Evolutionary conservation across 305 asterid species (phyloP), one percentile per base, ranked within the genome.

Genomic region (Solanum hybrid): DNA sequence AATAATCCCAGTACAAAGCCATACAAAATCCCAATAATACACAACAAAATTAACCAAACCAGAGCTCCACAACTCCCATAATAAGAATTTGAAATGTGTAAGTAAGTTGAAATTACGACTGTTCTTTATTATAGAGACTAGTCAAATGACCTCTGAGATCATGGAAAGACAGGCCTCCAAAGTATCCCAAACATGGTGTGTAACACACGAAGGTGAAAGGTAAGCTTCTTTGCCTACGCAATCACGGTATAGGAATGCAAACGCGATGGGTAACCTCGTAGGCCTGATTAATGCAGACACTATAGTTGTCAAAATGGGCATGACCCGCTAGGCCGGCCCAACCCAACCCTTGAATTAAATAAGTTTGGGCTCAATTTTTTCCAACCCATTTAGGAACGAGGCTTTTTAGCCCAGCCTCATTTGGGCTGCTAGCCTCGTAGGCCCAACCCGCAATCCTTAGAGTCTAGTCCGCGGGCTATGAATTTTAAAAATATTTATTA

Each of bases 151-250:
- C 71, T 60, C 2, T 26, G 12, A 60, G 26, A 60, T 20, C 71
- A 1, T 7, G 12, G 26, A 60, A 60, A 5, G 71, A 60, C 11
- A 20, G 5, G 71, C 71, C 71, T 8, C 71, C 12, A 7, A 60
- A 60, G 71, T 7, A 60, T 60, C 71, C 12, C 26, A 60, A 22
- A 60, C 26, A 60, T 60, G 12, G 12, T 60, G 26, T 22, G 12
- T 60, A 60, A 8, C 71, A 3, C 5, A 60, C 5, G 5, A 0
- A 7, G 3, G 2, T 60, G 5, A 60, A 20, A 7, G 71, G 26
- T 8, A 3, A 60, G 5, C 2, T 60, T 0, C 1, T 0, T 60
- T 60, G 2, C 71, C 12, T 60, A 20, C 12, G 0, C 26, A 60
- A 60, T 8, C 71, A 60, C 26, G 0, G 5, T 60, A 22, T 60